Percentiles rank a stretch among this genome's conserved stretches.
phyloP scores from a whole-genome alignment of 1,139 yeast species.

The Protomyces arabidopsidicola region DNA sequence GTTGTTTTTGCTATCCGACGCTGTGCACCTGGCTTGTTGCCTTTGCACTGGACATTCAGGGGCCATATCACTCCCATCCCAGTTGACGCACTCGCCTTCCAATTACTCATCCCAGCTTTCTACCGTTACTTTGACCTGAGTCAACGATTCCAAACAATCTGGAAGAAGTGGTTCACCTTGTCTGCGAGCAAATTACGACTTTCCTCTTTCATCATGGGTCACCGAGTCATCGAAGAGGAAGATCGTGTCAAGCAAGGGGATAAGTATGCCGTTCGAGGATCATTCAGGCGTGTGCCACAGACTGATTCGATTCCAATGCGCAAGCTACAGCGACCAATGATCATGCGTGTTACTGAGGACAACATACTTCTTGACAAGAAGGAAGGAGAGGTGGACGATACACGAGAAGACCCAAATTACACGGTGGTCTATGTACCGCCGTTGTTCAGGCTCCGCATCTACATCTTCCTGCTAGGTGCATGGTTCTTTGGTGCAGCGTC shows the following conservation, averaged over 20 bases:
- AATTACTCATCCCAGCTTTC: conserved; percentile 34
- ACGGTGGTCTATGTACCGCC: conserved; percentile 86
- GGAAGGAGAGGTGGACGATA: conserved; percentile 41
- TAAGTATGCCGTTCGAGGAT: conserved; percentile 68
- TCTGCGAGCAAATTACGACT: conserved; percentile 59
- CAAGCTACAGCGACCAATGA: conserved; percentile 54
- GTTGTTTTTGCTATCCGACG: conserved; percentile 54
- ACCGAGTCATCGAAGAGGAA: conserved; percentile 67
- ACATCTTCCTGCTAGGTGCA: conserved; percentile 52
- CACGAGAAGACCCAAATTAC: conserved; percentile 51
- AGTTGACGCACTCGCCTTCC: conserved; percentile 36
- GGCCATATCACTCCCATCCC: conserved; percentile 37
- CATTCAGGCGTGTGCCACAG: conserved; percentile 78
- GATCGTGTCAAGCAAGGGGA: conserved; percentile 42
- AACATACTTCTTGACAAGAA: conserved; percentile 56
- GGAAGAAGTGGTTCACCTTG: conserved; percentile 59
- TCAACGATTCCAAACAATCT: conserved; percentile 42
- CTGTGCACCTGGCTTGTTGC: conserved; percentile 39
- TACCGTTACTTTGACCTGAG: conserved; percentile 29
- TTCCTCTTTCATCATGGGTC: conserved; percentile 71
- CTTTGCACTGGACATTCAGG: conserved; percentile 32
- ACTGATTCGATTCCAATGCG: conserved; percentile 63
- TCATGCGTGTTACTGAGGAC: conserved; percentile 76
- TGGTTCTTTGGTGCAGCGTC: conserved; percentile 64
- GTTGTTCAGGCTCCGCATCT: conserved; percentile 56